Evolutionary conservation across 139 green algal genomes (phyloP).

Genomic region (Closterium sp.): DNA sequence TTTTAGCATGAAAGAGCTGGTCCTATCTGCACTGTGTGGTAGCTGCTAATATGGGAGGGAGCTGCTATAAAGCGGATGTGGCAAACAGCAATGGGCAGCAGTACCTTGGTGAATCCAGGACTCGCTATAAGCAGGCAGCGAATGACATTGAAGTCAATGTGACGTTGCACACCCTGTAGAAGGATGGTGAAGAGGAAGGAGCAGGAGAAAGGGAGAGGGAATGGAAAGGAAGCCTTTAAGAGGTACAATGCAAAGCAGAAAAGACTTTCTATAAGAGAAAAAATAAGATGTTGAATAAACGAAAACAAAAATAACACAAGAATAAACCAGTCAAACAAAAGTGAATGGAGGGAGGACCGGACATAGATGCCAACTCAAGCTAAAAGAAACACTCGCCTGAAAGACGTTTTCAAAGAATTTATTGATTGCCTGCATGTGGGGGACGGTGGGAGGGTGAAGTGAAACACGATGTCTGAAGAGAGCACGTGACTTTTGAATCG

Average conservation of each 20-base stretch:
- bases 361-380: no score
- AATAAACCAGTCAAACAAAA: no score
- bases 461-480: no score
- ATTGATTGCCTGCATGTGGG: not conserved
- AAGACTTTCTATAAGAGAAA: not conserved
- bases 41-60: no score
- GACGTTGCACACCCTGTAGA: conserved; percentile 63
- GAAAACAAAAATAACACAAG: no score
- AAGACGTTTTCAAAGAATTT: not conserved
- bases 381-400: not conserved
- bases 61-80: no score
- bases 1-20: no score
- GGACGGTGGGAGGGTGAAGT: no score
- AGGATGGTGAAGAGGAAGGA: not conserved
- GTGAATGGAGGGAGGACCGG: no score
- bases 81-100: no score
- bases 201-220: not conserved
- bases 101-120: no score
- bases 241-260: conserved; percentile 16
- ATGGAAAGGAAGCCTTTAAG: conserved; percentile 47
- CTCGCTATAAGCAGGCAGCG: conserved; percentile 41
- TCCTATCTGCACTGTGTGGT: not conserved
- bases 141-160: conserved; percentile 86
- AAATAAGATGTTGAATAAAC: not conserved
- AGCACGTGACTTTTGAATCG: conserved; percentile 71